Evolutionary conservation across 2,329 filamentous ascomycete species (phyloP).

Genomic region (Epichloe baconii): DNA sequence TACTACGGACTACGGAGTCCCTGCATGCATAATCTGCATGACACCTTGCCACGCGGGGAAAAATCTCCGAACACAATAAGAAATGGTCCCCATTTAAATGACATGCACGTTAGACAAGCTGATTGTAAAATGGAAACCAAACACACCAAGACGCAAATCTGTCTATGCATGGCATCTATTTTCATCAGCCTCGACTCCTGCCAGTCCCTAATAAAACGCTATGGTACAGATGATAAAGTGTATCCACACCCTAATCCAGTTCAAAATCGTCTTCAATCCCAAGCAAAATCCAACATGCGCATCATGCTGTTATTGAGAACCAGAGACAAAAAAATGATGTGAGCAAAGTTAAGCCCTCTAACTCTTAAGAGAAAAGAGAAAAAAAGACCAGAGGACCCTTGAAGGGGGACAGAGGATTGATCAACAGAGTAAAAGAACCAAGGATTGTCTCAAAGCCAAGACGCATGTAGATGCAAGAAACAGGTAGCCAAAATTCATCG

Average conservation of each 20-base stretch:
- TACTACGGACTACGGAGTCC: too few relatives aligned
- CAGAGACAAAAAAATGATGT: neutral
- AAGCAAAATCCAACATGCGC: neutral
- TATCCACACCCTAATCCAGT: neutral
- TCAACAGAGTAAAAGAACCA: neutral
- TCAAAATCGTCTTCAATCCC: neutral
- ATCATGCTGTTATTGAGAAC: neutral
- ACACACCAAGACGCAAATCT: neutral
- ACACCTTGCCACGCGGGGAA: too few relatives aligned
- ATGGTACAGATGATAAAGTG: neutral
- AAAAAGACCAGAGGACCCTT: neutral
- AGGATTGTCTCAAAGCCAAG: neutral
- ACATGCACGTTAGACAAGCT: neutral
- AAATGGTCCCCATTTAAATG: too few relatives aligned
- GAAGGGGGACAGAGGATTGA: neutral
- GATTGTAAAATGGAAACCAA: neutral
- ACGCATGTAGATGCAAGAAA: neutral
- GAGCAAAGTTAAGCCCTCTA: neutral
- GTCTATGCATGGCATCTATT: neutral
- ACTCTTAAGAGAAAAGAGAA: neutral
- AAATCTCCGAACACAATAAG: too few relatives aligned
- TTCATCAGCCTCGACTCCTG: neutral
- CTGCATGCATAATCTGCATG: too few relatives aligned
- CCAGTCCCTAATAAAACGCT: neutral
- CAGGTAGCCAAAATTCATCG: slow-evolving; percentile 1